Base-by-base conservation (phyloP, 768 basidiomycete genomes). In the Russula earlei region DNA sequence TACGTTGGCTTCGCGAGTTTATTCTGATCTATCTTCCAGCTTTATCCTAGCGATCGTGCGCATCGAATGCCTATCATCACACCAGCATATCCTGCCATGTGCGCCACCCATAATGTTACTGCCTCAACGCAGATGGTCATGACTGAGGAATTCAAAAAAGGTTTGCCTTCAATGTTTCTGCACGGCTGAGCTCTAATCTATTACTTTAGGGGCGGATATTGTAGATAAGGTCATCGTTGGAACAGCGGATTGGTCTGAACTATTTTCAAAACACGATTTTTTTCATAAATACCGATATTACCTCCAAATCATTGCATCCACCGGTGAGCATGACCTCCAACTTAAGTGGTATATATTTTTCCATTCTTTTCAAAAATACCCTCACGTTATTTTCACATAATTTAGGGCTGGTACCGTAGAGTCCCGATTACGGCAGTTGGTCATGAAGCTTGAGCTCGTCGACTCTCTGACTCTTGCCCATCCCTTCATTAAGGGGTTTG, bases 51-150 rank as follows among this genome's bases (percentile, higher is more conserved):
- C 57, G 93, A 97, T 69, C 79, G 89, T 55, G 80, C 89, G n/a
- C 96, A 99, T 71, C 81, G 91, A 62, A 98, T 98, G 96, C 96
- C 96, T 12, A 97, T 99, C 66, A 98, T 99, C 64, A 99, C 96
- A 2, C 96, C 96, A 3, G 94, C 96, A 11, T 99, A 97, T 71
- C 96, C 96, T 44, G 85, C 95, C 6, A 99, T 99, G 95, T 98
- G 95, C 69, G 83, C 95, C 24, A 99, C 96, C 17, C 96, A 99
- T 73, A 99, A 98, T 65, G 94, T 98, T 58, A 93, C 92, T 49
- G 81, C 82, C 41, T 96, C 93, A 9, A 98, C 95, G 5, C 91
- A 96, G 71, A 84, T 87, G 77, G 89, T 99, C 52, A 92, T 96
- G 77, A 94, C 88, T 0, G 85, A 91, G 63, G 96, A 99, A 66